A percentile compares a stretch with the other conserved stretches of the same genome.
These are phyloP conservation scores for Vanrija sp. DNA, from an alignment of 1,284 basidiomycete genomes.

Conservation along the genomic window DNA sequence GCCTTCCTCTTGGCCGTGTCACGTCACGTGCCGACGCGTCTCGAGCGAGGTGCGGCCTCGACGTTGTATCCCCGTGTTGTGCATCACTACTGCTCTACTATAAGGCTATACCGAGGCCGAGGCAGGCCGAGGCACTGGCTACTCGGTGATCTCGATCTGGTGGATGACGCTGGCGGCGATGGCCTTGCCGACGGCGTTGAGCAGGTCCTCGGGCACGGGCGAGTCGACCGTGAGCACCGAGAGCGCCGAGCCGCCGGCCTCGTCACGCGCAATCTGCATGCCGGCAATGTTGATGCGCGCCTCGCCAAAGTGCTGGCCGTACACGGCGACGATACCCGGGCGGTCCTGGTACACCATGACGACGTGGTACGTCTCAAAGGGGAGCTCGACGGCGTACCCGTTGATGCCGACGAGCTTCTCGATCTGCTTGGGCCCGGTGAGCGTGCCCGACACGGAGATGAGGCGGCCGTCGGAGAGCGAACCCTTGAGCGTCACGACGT, in stretches of 20 bases:
- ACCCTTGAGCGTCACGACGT: slow-evolving; percentile 9
- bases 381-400: slow-evolving; percentile 4
- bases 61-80: too few relatives aligned
- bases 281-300: slow-evolving; percentile 8
- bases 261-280: slow-evolving; percentile 6
- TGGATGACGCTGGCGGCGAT: slow-evolving; percentile 2
- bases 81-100: too few relatives aligned
- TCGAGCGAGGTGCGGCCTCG: too few relatives aligned
- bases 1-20: too few relatives aligned
- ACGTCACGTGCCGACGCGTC: too few relatives aligned
- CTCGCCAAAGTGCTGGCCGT: slow-evolving; percentile 4
- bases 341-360: slow-evolving; percentile 9
- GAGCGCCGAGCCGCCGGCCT: slow-evolving; percentile 1
- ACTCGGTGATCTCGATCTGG: slow-evolving; percentile 8
- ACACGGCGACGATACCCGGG: slow-evolving; percentile 9
- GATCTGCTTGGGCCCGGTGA: slow-evolving; percentile 7
- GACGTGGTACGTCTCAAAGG: slow-evolving; percentile 6
- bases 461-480: slow-evolving; percentile 3
- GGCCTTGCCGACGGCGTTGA: neutral
- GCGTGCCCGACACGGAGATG: slow-evolving; percentile 4
- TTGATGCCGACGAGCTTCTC: slow-evolving; percentile 12
- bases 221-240: slow-evolving; percentile 6
- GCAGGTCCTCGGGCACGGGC: slow-evolving; percentile 1
- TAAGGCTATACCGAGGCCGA: too few relatives aligned
- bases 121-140: too few relatives aligned